These are phyloP conservation scores for Scheffersomyces stipitis DNA, from an alignment of 805 yeast species.

Conservation along the genomic window DNA sequence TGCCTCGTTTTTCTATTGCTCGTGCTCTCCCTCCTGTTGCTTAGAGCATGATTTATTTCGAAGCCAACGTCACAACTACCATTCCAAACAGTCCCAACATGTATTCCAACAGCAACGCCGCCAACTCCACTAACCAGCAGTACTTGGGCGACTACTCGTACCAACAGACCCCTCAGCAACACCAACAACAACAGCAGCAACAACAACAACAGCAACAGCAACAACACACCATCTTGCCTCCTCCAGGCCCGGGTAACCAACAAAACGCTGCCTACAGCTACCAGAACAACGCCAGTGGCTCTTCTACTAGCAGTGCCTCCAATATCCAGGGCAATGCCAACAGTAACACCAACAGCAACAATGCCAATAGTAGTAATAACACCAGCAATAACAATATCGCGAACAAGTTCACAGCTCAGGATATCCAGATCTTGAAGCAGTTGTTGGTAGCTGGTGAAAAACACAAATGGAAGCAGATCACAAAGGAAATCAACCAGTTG, in stretches of 20 bases:
- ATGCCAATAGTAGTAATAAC: too few relatives aligned
- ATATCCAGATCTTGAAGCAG: constrained; percentile 45
- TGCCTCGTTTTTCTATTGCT: too few relatives aligned
- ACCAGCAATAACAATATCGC: constrained; percentile 4
- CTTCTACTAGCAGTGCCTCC: neutral
- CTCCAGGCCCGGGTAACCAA: constrained; percentile 11
- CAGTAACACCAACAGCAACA: constrained; percentile 6
- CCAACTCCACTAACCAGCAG: constrained; percentile 1
- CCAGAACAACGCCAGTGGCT: neutral
- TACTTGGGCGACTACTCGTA: constrained; percentile 11
- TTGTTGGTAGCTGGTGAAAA: constrained; percentile 53
- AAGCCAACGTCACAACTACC: constrained; percentile 18
- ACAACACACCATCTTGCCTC: constrained; percentile 13
- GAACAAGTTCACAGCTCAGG: constrained; percentile 40
- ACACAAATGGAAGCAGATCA: constrained; percentile 59
- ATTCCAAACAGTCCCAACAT: constrained; percentile 9
- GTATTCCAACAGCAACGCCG: constrained; percentile 4
- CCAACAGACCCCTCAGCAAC: constrained; percentile 9
- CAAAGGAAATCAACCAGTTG: constrained; percentile 29
- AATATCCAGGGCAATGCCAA: constrained; percentile 5
- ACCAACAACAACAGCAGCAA: constrained; percentile 6
- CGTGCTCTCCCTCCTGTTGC: too few relatives aligned
- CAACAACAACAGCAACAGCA: constrained; percentile 11
- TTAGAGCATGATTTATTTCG: constrained; percentile 16
- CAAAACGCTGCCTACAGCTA: neutral